Conservation (phyloP, 2,329 filamentous ascomycete genomes). For the Fonsecaea monophora region DNA sequence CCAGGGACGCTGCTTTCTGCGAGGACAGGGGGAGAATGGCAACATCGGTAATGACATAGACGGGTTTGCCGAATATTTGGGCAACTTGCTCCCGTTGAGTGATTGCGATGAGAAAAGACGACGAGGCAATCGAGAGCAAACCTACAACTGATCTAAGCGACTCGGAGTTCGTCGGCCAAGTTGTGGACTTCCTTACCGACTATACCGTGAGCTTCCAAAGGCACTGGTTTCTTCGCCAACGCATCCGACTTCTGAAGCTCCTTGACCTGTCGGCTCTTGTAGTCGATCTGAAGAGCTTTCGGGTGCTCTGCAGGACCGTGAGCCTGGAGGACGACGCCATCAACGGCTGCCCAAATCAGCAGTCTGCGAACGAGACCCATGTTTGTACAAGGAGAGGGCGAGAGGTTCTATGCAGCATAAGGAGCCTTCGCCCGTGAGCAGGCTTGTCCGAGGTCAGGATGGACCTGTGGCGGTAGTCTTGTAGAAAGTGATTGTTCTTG, state of each 20-base stretch:
- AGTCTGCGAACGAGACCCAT: constrained; percentile 82
- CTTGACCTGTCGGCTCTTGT: constrained; percentile 64
- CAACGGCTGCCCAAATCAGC: constrained; percentile 77
- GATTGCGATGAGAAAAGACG: constrained; percentile 85
- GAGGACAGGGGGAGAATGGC: constrained; percentile 87
- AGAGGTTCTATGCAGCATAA: background rate
- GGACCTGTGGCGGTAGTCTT: background rate
- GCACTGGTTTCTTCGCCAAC: constrained; percentile 44
- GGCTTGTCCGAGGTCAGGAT: background rate
- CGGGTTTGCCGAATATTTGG: constrained; percentile 77
- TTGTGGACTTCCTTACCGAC: constrained; percentile 57
- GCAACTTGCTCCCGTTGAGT: constrained; percentile 87
- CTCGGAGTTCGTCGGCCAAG: background rate
- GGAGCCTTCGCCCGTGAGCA: background rate
- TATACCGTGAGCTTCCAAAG: constrained; percentile 60
- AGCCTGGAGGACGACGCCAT: constrained; percentile 82
- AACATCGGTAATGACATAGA: constrained; percentile 89
- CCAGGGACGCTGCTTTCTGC: constrained; percentile 73
- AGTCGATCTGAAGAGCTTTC: constrained; percentile 72
- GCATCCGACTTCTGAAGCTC: constrained; percentile 46
- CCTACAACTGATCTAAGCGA: constrained; percentile 60
- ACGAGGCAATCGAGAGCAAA: constrained; percentile 79
- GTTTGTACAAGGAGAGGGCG: constrained; percentile 22
- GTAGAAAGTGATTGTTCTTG: background rate
- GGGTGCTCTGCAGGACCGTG: constrained; percentile 57